Base-by-base conservation (phyloP, 352 stramenopile genomes). In the Globisporangium acanthophoron region DNA sequence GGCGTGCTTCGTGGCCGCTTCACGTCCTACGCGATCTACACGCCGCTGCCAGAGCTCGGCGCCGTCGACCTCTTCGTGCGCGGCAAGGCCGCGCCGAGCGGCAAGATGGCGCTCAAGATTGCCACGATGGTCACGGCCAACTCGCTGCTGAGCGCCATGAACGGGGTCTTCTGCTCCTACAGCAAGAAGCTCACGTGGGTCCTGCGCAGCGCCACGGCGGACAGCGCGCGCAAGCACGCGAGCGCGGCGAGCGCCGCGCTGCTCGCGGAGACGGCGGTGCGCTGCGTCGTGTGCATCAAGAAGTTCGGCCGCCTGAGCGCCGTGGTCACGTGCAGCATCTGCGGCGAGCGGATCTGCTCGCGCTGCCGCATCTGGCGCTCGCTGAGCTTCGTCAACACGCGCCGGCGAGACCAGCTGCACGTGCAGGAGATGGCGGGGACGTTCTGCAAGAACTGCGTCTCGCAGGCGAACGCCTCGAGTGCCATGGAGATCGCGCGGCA, bases 111-210 rank as follows among this genome's bases (percentile, higher is more conserved):
- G 39, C 45, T 54, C 15, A 47, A 47, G 39, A 54, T 56, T 20
- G 52, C 52, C 2, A 59, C 55, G 27, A 35, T 39, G 39, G 29
- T 59, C 33, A 63, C 60, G 0, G 64, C 64, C 15, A 66, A 63
- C 44, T 54, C 24, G 44, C 48, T 74, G 13, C 54, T 67, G 60
- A 71, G 59, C 43, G 39, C 57, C 21, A 63, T 59, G 57, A 71
- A 64, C 37, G 45, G 54, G 11, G 54, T 64, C 5, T 20, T 56
- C 15, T 74, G 62, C 44, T 58, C 69, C 2, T 59, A 76, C 20
- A 71, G 67, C 55, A 73, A 76, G 57, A 76, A 74, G 58, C 66
- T 76, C 31, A 48, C 64, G 53, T 74, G 58, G 58, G 52, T 76
- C 16, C 56, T 73, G 45, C 51, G 54, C 9, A 54, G 61, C 18